Base-by-base conservation (phyloP, 2,329 filamentous ascomycete species). In the Trichoderma guizhouense region DNA sequence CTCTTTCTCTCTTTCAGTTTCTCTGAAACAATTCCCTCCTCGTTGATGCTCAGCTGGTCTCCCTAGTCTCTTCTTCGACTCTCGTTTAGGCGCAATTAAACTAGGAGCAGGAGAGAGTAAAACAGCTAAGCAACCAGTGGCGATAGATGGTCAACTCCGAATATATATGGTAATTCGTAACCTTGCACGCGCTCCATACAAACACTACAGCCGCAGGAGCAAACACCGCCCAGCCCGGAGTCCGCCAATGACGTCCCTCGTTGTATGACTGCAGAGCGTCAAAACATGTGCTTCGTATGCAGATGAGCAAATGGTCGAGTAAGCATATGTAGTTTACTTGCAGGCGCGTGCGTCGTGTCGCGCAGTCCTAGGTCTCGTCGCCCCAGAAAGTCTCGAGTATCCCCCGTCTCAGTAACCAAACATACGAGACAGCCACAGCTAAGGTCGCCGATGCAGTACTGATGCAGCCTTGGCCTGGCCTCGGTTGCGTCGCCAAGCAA, bases 261-360 rank as follows among this genome's bases (percentile, higher is more conserved):
- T 24, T 26, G 28, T 69, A 34, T 34, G 30, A 34, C 63, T 21
- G n/a, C 43, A 65, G 39, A 34, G 28, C 18, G 28, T 58, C 55
- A 18, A 21, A 34, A 34, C 32, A 60, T 64, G 34, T 43, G 61
- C 39, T 30, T 58, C 15, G 39, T 47, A 60, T 58, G 65, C 53
- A 51, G 30, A 61, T 26, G 55, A 62, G 66, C 9, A 47, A 62
- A 26, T 21, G 21, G 28, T 39, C 47, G 14, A 62, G 57, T 69
- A 69, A 69, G 57, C 67, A 18, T 15, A 62, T 62, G 67, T 57
- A 69, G n/a, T 69, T 62, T 62, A 53, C 67, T 69, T 30, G 55
- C 39, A 67, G 47, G 9, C 5, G 47, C 21, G 64, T 58, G 15
- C 34, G 64, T 15, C 14, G 43, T 43, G 64, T 58, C 64, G 18